Base-by-base conservation (phyloP, 2,329 filamentous ascomycete species). In the Cercospora zeae-maydis region DNA sequence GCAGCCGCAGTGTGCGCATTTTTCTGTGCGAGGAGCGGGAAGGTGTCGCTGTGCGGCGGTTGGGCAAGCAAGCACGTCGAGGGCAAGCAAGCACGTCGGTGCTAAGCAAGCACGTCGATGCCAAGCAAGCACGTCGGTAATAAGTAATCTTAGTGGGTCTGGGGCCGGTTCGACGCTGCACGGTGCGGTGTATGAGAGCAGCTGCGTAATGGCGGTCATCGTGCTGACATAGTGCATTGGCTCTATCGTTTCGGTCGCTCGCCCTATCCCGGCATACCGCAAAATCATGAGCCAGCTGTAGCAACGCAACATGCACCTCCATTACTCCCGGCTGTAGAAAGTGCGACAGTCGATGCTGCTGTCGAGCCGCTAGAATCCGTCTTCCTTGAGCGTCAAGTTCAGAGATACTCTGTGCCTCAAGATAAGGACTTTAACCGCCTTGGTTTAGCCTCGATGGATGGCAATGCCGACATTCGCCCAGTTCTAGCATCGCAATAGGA, bases 221-320 rank as follows among this genome's bases (percentile, higher is more conserved):
- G n/a, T n/a, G 65, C 69, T 14, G 73, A 77, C 27, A 57, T 74
- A n/a, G 58, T 74, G 16, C 65, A 75, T 61, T 63, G 71, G 33
- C 69, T 70, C 13, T 71, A 73, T 53, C 70, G 66, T 57, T 53
- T 55, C 24, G 27, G 57, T 8, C 67, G 68, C 27, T 61, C 61
- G 4, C 71, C 71, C 5, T 73, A 76, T 37, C 71, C 75, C 5
- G 78, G 76, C 57, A 71, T 80, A 14, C 78, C 77, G 10, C 61
- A 69, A 21, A 66, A 75, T 59, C 71, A 76, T 66, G 74, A 74
- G 58, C 72, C 73, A 63, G 65, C 78, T 34, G 69, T 78, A 27
- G 71, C 72, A 33, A 65, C 68, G 37, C 60, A 62, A 58, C 76
- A 76, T 66, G 71, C 76, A 60, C 59, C 72, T 1, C 62, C 70